These are phyloP conservation scores for Serendipita vermifera DNA, from an alignment of 768 basidiomycete species.

Conservation along the genomic window DNA sequence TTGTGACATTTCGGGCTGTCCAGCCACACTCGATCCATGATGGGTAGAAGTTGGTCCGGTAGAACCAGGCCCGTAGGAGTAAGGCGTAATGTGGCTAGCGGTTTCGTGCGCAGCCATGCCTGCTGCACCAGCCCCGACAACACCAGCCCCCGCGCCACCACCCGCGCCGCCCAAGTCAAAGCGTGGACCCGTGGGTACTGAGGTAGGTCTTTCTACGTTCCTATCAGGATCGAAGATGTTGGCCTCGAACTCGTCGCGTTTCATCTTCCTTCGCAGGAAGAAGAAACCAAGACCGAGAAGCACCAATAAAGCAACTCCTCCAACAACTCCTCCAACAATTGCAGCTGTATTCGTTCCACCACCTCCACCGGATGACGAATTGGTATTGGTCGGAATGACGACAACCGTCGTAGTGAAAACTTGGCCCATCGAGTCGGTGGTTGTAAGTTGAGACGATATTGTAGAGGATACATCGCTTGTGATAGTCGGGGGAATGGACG, in stretches of 20 bases:
- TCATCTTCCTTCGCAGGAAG: not conserved
- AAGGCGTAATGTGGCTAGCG: constrained; percentile 5
- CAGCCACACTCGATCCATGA: constrained; percentile 4
- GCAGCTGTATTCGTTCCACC: constrained; percentile 35
- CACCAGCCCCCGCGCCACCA: not conserved
- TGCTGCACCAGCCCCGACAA: not conserved
- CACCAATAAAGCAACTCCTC: constrained; percentile 37
- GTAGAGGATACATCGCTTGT: not conserved
- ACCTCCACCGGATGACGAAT: not conserved
- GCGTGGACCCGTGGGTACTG: not conserved
- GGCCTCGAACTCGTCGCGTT: not conserved
- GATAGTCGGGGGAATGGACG: not conserved
- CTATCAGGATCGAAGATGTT: constrained; percentile 4
- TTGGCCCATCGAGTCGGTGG: not conserved
- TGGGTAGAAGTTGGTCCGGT: not conserved
- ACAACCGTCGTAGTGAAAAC: not conserved
- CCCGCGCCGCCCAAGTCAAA: not conserved
- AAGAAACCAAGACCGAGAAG: constrained; percentile 22
- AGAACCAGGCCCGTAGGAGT: not conserved
- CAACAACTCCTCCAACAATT: constrained; percentile 53
- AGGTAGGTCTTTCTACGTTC: constrained; percentile 8
- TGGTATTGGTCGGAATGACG: not conserved
- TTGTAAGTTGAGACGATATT: not conserved
- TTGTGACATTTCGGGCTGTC: not conserved
- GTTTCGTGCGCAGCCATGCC: no score